These are phyloP conservation scores for Novakomyces olei DNA, from an alignment of 805 yeast species.

Conservation along the genomic window DNA sequence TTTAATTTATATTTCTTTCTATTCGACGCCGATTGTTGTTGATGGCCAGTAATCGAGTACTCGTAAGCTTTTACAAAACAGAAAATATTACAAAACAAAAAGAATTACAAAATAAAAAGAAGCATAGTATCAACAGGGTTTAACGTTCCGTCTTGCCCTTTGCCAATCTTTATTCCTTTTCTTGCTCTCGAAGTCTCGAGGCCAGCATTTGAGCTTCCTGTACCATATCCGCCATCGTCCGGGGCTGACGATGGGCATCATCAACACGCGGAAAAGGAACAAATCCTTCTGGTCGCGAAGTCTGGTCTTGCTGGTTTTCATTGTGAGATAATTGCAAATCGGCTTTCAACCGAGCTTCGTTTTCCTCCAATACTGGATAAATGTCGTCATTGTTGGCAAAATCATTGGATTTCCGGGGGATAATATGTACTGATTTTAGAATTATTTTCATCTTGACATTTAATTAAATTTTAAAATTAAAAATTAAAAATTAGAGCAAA, in stretches of 20 bases:
- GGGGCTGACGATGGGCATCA: conserved; percentile 20
- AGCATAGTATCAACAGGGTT: too few relatives aligned
- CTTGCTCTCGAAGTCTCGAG: conserved; percentile 1
- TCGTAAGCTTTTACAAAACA: too few relatives aligned
- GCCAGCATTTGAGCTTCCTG: conserved; percentile 40
- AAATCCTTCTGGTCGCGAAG: conserved; percentile 8
- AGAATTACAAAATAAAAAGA: too few relatives aligned
- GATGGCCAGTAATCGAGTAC: too few relatives aligned
- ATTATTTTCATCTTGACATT: neutral
- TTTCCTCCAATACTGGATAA: conserved; percentile 38
- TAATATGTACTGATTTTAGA: conserved; percentile 59
- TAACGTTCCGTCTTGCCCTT: too few relatives aligned
- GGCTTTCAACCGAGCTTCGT: conserved; percentile 24
- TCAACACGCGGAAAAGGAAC: conserved; percentile 25
- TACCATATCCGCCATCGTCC: conserved; percentile 45
- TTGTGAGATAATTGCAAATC: conserved; percentile 15
- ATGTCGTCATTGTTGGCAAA: conserved; percentile 51
- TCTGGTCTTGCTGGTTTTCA: conserved; percentile 10
- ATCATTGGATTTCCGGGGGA: conserved; percentile 47
- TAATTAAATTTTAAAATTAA: neutral
- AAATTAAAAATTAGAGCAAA: too few relatives aligned
- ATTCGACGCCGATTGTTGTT: too few relatives aligned
- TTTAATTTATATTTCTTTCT: too few relatives aligned
- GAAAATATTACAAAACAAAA: too few relatives aligned
- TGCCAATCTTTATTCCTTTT: conserved; percentile 1